Base-by-base conservation (phyloP, 1,284 basidiomycete species). In the Chalciporus sp. region DNA sequence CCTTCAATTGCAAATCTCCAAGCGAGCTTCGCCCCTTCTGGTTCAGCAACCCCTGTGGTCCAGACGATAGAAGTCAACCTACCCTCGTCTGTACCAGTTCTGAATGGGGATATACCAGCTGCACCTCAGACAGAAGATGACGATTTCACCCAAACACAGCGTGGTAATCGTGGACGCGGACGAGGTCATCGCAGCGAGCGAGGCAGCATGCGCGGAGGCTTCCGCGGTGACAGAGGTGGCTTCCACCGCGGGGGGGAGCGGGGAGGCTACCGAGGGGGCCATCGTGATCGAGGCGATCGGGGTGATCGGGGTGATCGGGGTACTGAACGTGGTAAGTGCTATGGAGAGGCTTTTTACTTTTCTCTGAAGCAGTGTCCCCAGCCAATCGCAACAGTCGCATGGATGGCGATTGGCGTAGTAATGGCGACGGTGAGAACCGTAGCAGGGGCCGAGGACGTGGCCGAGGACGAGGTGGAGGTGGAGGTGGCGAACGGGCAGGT, bases 1-100 rank as follows among this genome's bases (percentile, higher is more conserved):
- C 84, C 84, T 33, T 74, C 83, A 4, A 83, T 86, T 46, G 79
- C 78, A 39, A 76, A 74, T 47, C 72, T 85, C 31, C 83, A 86
- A 54, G 79, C 76, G 59, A 73, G 76, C 58, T 78, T 80, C 60
- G 71, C 74, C 41, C 72, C 75, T 43, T 74, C 77, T 54, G 82
- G 78, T n/a, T 74, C 81, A 19, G 75, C 72, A 26, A 86, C 85
- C 1, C 86, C 88, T 31, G 61, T 72, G 35, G 56, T 71, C 23
- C 75, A 75, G 56, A 48, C 68, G 11, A 73, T 74, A 6, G 76
- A 76, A 59, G 76, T 69, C 47, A 68, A 71, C 39, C 60, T 70
- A 17, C 65, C 71, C 27, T 56, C 67, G 19, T 58, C 62, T 39
- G 66, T 62, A 27, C 64, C 69, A 14, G 59, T 55, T 26, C 16